These are phyloP conservation scores for Cnidoscolus chayamansa DNA, from an alignment of 441 rosid genomes.

Conservation along the genomic window DNA sequence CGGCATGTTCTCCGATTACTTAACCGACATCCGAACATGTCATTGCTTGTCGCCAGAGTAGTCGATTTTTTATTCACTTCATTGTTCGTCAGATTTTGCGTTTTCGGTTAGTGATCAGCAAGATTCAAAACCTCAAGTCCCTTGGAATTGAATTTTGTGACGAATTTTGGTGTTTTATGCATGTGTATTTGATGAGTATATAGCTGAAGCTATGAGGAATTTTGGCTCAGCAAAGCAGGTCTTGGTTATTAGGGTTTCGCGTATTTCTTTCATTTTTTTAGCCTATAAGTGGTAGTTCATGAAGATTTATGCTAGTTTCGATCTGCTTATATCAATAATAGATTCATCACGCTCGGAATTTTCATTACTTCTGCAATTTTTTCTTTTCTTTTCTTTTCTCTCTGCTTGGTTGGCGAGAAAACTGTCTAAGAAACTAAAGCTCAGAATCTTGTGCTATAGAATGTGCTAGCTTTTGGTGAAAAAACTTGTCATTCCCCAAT, in stretches of 20 bases:
- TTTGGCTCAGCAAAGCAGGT: background rate
- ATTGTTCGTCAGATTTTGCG: background rate
- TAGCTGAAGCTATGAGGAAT: background rate
- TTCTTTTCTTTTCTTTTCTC: background rate
- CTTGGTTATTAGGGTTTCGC: background rate
- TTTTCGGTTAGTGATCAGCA: background rate
- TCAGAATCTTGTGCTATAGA: background rate
- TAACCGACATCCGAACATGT: background rate
- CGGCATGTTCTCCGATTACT: background rate
- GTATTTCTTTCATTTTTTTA: background rate
- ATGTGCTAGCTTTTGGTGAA: background rate
- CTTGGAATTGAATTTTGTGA: background rate
- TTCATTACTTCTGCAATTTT: background rate
- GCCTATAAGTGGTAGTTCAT: background rate
- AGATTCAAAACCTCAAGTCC: background rate
- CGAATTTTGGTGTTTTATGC: background rate
- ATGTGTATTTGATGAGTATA: background rate
- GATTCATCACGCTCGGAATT: background rate
- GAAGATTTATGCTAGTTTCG: background rate
- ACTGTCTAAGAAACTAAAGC: background rate
- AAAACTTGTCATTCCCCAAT: background rate
- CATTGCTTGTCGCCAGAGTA: background rate
- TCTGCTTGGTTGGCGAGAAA: conserved; percentile 21
- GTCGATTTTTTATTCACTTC: background rate
- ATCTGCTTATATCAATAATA: conserved; percentile 1